Evolutionary conservation across 176 grass and related monocot species (phyloP), one percentile per base, ranked within the genome.

Genomic region (Tuctoria greenei): DNA sequence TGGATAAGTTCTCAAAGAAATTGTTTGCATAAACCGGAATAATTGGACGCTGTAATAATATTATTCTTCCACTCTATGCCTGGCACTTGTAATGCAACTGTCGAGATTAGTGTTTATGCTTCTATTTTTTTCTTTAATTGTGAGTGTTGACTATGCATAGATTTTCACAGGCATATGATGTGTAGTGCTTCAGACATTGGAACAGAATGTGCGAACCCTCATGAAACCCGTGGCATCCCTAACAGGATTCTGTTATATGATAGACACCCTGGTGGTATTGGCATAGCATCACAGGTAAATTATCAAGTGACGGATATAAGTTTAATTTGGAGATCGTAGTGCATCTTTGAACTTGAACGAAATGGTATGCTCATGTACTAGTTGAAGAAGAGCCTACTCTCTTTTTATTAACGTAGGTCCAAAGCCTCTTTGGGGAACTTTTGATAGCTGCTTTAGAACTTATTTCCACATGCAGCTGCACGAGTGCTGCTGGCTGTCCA

Each of bases 181-280:
- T 98, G 91, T 67, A 88, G 79, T 81, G 63, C 81, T 73, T 91
- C 86, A 52, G 95, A 98, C 55, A 70, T 94, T 66, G 95, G 86
- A 46, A 94, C 91, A 46, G 95, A 94, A 76, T 98, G 95, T 21
- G 84, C 78, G 2, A 88, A 98, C 81, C 91, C 95, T 56, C 79
- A 94, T 88, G 86, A 88, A 83, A 86, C 77, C 61, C 91, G 86
- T 74, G 72, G 75, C 68, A 81, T 81, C 77, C 84, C 84, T 7
- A 76, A 89, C 70, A 94, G 95, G 84, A 79, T 92, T 82, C 84
- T 94, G 34, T 76, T 98, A 72, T 98, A 92, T 34, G 95, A 98
- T 75, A 86, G 57, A 72, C 91, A 94, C 59, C 95, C 91, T 45
- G 91, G 95, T 28, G 89, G 91, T 67, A 92, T 98, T 43, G 84